Percentiles rank a stretch among this genome's conserved stretches.
These are phyloP conservation scores for Cercospora sp. DNA, from an alignment of 2,329 filamentous ascomycete genomes.

Conservation along the genomic window DNA sequence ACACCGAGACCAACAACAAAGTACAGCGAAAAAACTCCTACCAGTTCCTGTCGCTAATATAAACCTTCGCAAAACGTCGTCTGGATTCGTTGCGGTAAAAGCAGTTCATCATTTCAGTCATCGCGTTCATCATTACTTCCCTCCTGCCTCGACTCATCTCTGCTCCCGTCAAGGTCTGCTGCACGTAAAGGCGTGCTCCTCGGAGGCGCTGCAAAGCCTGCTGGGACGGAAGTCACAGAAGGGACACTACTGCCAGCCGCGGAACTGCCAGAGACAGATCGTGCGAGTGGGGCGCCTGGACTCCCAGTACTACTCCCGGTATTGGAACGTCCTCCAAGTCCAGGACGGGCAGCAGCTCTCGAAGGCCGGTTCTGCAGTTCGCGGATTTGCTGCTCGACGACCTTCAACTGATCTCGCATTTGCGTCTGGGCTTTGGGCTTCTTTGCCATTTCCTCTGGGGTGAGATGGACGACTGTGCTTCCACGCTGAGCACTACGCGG, in stretches of 20 bases:
- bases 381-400: conserved; percentile 23
- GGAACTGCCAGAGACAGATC: neutral
- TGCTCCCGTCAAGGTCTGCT: neutral
- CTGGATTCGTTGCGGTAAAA: too few species aligned
- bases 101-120: neutral
- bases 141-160: neutral
- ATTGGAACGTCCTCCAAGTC: neutral
- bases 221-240: neutral
- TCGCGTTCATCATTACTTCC: neutral
- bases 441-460: conserved; percentile 27
- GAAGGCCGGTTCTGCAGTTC: conserved; percentile 17
- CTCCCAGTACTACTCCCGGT: neutral
- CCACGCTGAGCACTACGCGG: conserved; percentile 24
- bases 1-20: neutral
- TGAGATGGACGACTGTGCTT: conserved; percentile 31
- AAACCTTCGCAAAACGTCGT: neutral
- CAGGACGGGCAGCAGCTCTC: conserved; percentile 2
- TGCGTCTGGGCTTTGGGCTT: conserved; percentile 23
- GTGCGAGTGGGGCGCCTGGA: neutral
- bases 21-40: neutral
- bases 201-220: neutral
- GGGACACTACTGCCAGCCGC: neutral
- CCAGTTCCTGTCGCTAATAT: neutral
- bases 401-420: conserved; percentile 22
- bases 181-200: conserved; percentile 1